Evolutionary conservation across 495 filamentous ascomycete genomes (phyloP), one percentile per base, ranked within the genome.

Genomic region (Niebla homalea): DNA sequence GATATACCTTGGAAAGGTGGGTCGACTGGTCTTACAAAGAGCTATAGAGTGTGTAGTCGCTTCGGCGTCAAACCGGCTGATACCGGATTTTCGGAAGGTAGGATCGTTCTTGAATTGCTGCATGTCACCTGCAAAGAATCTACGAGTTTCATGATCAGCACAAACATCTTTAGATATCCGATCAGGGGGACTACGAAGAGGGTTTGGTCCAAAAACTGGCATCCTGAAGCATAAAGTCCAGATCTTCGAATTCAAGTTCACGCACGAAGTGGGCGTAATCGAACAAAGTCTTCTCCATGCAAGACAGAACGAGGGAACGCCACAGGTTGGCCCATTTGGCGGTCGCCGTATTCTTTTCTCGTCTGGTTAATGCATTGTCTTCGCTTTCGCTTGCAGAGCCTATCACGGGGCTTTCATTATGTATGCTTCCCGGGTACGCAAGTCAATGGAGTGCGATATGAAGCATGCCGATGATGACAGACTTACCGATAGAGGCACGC

Each of bases 221-320:
- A 51, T 83, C 74, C 32, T 74, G 67, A 10, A 88, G 67, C 16
- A 84, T 69, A 19, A 75, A 58, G 35, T 65, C 54, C 4, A 89
- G 67, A 53, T 80, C 78, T 50, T 74, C 63, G 1, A 87, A 67
- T 55, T 81, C 74, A 23, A 90, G 64, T 20, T 68, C 60, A 25
- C 76, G 76, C 40, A 87, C 74, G 62, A 83, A 87, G 29, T 71
- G 69, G 57, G 76, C 82, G 55, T 90, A 89, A 0, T 82, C 82
- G 52, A 77, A 83, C 25, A 74, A 64, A 0, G 84, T 85, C 52
- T 70, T 62, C 11, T 71, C 75, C 25, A 83, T 47, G 51, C 79
- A 79, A 2, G 85, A 89, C 6, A 78, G 64, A 47, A 85, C 74
- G 44, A 88, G 74, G 6, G 80, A 80, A 32, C 75, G 71, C 85